phyloP scores from a whole-genome alignment of 441 rosid species.

The Gossypium lobatum region DNA sequence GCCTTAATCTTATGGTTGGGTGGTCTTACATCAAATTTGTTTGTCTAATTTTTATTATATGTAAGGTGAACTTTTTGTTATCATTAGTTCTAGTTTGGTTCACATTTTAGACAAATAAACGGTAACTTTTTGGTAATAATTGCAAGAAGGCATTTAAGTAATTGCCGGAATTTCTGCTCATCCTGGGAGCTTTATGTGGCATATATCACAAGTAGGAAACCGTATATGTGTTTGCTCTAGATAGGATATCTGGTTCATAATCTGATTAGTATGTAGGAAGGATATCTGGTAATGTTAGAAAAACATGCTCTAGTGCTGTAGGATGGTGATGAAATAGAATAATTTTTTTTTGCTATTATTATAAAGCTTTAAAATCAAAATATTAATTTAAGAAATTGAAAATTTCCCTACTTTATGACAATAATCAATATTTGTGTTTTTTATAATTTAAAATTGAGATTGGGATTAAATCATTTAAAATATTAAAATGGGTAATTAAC shows the following conservation, averaged over 20 bases:
- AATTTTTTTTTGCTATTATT: not conserved
- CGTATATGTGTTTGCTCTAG: not conserved
- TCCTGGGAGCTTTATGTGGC: not conserved
- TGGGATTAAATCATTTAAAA: too few species aligned
- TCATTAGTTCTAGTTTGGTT: not conserved
- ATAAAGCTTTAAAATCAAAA: not conserved
- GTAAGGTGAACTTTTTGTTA: not conserved
- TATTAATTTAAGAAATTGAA: too few species aligned
- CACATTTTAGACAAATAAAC: not conserved
- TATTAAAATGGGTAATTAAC: not conserved
- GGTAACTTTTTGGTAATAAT: not conserved
- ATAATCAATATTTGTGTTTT: too few species aligned
- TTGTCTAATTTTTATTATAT: not conserved
- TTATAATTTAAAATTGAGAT: too few species aligned
- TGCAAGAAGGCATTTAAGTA: not conserved
- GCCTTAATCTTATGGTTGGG: not conserved
- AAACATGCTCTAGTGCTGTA: not conserved
- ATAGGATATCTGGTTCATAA: not conserved
- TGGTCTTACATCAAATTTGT: not conserved
- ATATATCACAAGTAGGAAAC: not conserved
- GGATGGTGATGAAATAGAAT: not conserved
- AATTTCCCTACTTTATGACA: too few species aligned
- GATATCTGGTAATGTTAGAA: not conserved
- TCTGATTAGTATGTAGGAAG: not conserved
- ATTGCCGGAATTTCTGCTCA: not conserved